Percentiles rank a stretch among this genome's conserved stretches.
phyloP scores from a whole-genome alignment of 1,284 basidiomycete genomes.

The Porodaedalea pini region DNA sequence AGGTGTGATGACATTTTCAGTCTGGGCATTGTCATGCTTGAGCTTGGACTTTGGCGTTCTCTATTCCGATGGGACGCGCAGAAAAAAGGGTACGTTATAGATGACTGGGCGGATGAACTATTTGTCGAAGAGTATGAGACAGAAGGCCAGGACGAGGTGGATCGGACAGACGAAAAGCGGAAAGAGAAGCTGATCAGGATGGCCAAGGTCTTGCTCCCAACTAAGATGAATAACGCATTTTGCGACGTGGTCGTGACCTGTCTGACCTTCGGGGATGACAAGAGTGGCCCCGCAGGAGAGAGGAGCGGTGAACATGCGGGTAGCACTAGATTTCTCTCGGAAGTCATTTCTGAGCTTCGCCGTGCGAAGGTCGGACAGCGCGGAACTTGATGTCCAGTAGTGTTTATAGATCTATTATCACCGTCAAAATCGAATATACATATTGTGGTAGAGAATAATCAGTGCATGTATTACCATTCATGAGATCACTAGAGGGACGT shows the following conservation, averaged over 20 bases:
- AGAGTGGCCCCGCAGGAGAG: not conserved
- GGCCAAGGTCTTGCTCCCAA: not conserved
- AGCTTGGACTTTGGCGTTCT: constrained; percentile 17
- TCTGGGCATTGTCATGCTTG: constrained; percentile 12
- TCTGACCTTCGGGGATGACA: constrained; percentile 1
- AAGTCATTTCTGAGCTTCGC: not conserved
- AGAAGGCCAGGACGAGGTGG: not conserved
- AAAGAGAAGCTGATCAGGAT: not conserved
- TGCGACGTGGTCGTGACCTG: constrained; percentile 10
- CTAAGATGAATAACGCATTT: constrained; percentile 6
- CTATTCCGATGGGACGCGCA: not conserved
- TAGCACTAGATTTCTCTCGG: not conserved
- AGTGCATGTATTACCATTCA: too few relatives aligned
- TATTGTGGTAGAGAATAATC: too few relatives aligned
- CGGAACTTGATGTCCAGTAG: too few relatives aligned
- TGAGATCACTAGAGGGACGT: too few relatives aligned
- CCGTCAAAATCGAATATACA: too few relatives aligned
- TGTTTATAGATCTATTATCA: too few relatives aligned
- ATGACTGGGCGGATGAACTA: not conserved
- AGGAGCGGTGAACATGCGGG: not conserved
- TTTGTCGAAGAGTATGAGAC: not conserved
- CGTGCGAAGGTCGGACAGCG: not conserved
- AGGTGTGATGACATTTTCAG: constrained; percentile 17
- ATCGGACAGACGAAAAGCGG: not conserved
- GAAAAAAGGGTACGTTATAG: not conserved